Evolutionary conservation across 352 stramenopile species (phyloP), one percentile per base, ranked within the genome.

Genomic region (Phytophthora colocasiae): DNA sequence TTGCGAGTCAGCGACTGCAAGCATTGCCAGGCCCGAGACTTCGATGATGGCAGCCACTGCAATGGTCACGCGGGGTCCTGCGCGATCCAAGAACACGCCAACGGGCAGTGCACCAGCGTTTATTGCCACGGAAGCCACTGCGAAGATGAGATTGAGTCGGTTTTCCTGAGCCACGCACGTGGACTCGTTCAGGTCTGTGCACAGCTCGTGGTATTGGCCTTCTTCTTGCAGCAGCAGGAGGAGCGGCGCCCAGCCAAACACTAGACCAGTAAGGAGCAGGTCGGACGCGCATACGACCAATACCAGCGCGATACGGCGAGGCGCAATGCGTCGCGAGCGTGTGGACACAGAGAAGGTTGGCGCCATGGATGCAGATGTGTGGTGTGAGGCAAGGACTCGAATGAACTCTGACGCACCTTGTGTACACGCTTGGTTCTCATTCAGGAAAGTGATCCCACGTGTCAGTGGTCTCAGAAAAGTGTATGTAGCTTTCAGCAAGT

Each of bases 221-320:
- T 97, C 89, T 40, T 95, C 78, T 40, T 92, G 65, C 7, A 97
- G 78, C 63, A 96, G 75, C 40, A 97, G 78, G 34, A 97, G 71
- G 68, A 97, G 71, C 47, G 89, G 86, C 26, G 87, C 87, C 87
- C 88, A 97, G 41, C 89, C 89, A 58, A 97, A 97, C 24, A 97
- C 81, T 14, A 96, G 65, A 0, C 89, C 88, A n/a, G 88, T 90
- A 71, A 96, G 91, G 50, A 95, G 63, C 51, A 97, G 58, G 52
- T 96, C 86, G n/a, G 85, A 88, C 36, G 87, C 57, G 51, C 92
- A 81, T 19, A 96, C 83, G 9, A 68, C 62, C 26, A 85, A 24
- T 49, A 96, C 86, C 31, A 96, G 76, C 52, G 80, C 83, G n/a
- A 90, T 64, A 48, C 80, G 81, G 50, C 68, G 62, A 14, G 71